phyloP scores from a whole-genome alignment of 139 green algal species.

The Picochlorum sp. region DNA sequence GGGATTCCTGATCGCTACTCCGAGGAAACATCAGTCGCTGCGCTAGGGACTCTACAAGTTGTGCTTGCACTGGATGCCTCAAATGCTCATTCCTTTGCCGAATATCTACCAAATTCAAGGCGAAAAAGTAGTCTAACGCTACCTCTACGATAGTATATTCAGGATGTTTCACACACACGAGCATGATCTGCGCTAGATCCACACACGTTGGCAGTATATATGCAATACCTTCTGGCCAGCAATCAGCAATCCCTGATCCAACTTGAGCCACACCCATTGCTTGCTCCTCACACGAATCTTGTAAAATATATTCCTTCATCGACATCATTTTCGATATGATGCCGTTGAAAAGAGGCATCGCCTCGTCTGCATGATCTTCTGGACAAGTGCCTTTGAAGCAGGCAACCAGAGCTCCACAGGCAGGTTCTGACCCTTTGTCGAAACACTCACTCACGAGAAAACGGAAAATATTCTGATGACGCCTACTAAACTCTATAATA shows the following conservation, averaged over 20 bases:
- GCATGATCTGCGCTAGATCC: slow-evolving; percentile 41
- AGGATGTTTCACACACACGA: slow-evolving; percentile 15
- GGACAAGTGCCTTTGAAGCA: not conserved
- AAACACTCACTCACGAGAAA: too few species aligned
- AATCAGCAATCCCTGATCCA: slow-evolving; percentile 32
- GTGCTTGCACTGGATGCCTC: slow-evolving; percentile 26
- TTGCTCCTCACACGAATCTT: slow-evolving; percentile 7
- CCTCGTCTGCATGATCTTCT: slow-evolving; percentile 2
- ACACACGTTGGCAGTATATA: slow-evolving; percentile 13
- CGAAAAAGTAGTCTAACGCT: slow-evolving; percentile 48
- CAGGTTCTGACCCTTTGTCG: too few species aligned
- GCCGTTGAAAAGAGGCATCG: slow-evolving; percentile 4
- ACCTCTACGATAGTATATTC: slow-evolving; percentile 24
- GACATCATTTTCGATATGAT: slow-evolving; percentile 11
- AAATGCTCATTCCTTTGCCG: slow-evolving; percentile 31
- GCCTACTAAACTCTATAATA: too few species aligned
- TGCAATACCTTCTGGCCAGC: slow-evolving; percentile 19
- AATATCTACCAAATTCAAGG: slow-evolving; percentile 47
- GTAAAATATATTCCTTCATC: slow-evolving; percentile 21
- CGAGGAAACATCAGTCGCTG: slow-evolving; percentile 38
- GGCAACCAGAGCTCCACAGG: not conserved
- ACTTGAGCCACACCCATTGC: too few species aligned
- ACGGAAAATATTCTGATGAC: too few species aligned
- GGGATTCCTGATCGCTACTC: slow-evolving; percentile 28
- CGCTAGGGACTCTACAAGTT: slow-evolving; percentile 27